Evolutionary conservation across 1,284 basidiomycete genomes (phyloP).

Genomic region (Cutaneotrichosporon arboriforme): DNA sequence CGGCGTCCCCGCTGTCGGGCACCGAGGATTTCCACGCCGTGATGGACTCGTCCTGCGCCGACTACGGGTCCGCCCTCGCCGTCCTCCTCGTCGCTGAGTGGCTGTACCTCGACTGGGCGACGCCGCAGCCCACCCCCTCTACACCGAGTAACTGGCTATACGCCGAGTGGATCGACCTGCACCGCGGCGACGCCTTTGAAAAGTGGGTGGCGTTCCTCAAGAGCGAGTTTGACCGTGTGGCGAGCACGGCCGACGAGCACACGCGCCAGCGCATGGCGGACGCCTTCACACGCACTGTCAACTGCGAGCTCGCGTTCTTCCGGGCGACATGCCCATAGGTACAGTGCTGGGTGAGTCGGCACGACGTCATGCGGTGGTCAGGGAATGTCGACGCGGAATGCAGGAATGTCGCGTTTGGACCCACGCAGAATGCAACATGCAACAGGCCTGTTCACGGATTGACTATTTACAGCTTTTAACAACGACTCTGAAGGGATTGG

Average conservation of each 20-base stretch:
- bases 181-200: slow-evolving; percentile 14
- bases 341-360: too few species aligned
- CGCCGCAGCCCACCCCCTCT: not conserved
- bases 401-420: too few species aligned
- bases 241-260: not conserved
- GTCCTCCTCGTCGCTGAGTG: slow-evolving; percentile 21
- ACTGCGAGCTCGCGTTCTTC: slow-evolving; percentile 16
- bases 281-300: slow-evolving; percentile 10
- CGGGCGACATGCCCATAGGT: slow-evolving; percentile 9
- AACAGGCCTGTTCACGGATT: too few species aligned
- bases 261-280: slow-evolving; percentile 3
- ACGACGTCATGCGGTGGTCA: too few species aligned
- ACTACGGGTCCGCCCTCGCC: slow-evolving; percentile 9
- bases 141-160: slow-evolving; percentile 11
- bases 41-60: slow-evolving; percentile 9
- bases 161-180: slow-evolving; percentile 22
- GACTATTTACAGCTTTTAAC: too few species aligned
- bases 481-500: too few species aligned
- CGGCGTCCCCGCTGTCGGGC: not conserved
- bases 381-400: too few species aligned
- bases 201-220: slow-evolving; percentile 12
- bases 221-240: slow-evolving; percentile 16
- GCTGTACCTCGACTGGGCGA: slow-evolving; percentile 22
- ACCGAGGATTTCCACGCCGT: slow-evolving; percentile 8
- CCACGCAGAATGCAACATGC: too few species aligned